Conservation (phyloP, 2,329 filamentous ascomycete species). For the Neurospora crassa region DNA sequence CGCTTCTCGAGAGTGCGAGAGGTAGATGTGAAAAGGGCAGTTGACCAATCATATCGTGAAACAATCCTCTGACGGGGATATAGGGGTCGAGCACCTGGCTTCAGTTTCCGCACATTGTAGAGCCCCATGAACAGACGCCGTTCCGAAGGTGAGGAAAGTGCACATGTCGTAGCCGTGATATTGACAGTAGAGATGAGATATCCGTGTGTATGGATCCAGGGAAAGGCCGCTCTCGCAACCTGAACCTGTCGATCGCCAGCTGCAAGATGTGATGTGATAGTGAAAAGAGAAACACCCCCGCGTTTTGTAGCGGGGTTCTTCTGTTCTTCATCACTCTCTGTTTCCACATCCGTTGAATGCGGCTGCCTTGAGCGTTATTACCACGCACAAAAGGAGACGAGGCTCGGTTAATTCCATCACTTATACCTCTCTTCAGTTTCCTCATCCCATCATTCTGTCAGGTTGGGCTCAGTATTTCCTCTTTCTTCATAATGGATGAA, state of each 20-base stretch:
- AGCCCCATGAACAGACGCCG: not conserved
- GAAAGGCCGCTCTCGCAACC: no score
- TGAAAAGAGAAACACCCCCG: not conserved
- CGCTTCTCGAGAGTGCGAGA: not conserved
- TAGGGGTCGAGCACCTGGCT: no score
- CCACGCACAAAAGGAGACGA: not conserved
- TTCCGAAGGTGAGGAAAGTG: not conserved
- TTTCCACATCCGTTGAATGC: not conserved
- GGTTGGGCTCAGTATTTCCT: not conserved
- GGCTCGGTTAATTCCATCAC: not conserved
- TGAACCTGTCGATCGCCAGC: not conserved
- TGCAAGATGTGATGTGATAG: not conserved
- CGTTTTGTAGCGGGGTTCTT: not conserved
- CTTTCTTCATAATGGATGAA: not conserved
- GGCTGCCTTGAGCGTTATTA: not conserved
- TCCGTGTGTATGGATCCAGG: not conserved
- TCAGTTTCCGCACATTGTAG: no score
- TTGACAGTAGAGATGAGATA: constrained; percentile 23
- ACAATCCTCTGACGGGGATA: not conserved
- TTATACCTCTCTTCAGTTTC: not conserved
- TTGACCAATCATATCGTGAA: not conserved
- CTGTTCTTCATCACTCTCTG: not conserved
- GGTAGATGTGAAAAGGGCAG: not conserved
- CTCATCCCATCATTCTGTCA: not conserved
- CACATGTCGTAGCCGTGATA: not conserved